Base-by-base conservation (phyloP, 257 asterid species). In the Solanum pennellii region DNA sequence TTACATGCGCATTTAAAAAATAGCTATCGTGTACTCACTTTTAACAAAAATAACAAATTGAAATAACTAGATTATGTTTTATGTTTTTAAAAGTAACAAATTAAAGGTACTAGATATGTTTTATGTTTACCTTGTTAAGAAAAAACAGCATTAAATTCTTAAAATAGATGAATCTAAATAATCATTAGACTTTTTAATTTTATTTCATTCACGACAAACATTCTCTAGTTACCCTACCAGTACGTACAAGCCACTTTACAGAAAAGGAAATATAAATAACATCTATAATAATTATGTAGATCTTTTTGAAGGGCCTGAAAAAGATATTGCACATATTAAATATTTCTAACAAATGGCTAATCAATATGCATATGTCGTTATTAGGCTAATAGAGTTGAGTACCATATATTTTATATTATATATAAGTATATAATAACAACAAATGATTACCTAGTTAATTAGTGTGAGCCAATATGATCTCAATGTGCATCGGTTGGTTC, bases 1-100 rank as follows among this genome's bases (percentile, higher is more conserved):
- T 23, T 5, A 0, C 11, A 23, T 3, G 1, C 1, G 3, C 6
- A 23, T 6, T 3, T 1, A 0, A 62, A 62, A 5, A 12, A 10
- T 62, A 62, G 13, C 3, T 0, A 5, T 18, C 1, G 4, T 20
- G 12, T 12, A 6, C 25, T 62, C 16, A 5, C 31, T 62, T 7
- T 49, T 62, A n/a, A 12, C 71, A 23, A 62, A 62, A 62, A 11
- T 15, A 62, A 62, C 2, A 62, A 62, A 62, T 65, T 7, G 29
- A 69, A 29, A 25, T 12, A 20, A 56, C 65, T 56, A 56, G 12
- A 59, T 59, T 59, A 21, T 59, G 65, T 3, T 56, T 56, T 56
- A 56, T 56, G 66, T 59, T 59, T 62, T 62, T 37, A 23, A 62
- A 62, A 62, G 0, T 15, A 62, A 62, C 3, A 10, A 62, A 62